Percentiles rank a stretch among this genome's conserved stretches.
These are phyloP conservation scores for Xylaria cubensis DNA, from an alignment of 495 filamentous ascomycete genomes.

Conservation along the genomic window DNA sequence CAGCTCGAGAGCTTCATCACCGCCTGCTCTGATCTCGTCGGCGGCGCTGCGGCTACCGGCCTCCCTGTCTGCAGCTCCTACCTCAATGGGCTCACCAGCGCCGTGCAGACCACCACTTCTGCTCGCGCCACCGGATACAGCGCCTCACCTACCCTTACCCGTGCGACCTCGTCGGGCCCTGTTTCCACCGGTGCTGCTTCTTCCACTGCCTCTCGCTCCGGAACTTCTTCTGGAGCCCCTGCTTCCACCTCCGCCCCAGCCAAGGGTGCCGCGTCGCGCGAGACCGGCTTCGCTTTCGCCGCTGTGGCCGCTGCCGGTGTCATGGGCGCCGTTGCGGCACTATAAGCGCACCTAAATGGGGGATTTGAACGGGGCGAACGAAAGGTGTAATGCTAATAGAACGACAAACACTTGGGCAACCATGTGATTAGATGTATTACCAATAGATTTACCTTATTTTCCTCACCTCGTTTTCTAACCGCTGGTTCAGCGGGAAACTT, in stretches of 20 bases:
- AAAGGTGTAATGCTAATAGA: neutral
- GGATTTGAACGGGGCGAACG: neutral
- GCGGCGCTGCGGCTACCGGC: neutral
- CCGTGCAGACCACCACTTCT: neutral
- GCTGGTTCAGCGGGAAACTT: neutral
- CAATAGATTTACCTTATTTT: neutral
- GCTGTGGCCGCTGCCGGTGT: constrained; percentile 28
- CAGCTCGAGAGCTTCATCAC: constrained; percentile 23
- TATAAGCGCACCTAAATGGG: constrained; percentile 15
- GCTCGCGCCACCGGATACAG: neutral
- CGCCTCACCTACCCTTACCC: neutral
- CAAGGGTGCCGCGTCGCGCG: constrained; percentile 21
- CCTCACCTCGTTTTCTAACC: neutral
- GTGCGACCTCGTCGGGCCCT: neutral
- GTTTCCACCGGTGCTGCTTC: neutral
- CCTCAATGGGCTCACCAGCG: neutral
- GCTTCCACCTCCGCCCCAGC: constrained; percentile 5
- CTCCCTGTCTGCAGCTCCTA: constrained; percentile 28
- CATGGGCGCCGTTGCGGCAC: constrained; percentile 21
- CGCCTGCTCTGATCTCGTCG: constrained; percentile 23
- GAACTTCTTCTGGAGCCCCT: neutral
- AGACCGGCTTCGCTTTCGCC: constrained; percentile 25
- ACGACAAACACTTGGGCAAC: neutral
- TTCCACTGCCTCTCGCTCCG: neutral
- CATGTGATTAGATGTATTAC: neutral